Percentiles rank a stretch among this genome's conserved stretches.
Conservation (phyloP, 805 yeast genomes). For the Ogataea paraovalis region DNA sequence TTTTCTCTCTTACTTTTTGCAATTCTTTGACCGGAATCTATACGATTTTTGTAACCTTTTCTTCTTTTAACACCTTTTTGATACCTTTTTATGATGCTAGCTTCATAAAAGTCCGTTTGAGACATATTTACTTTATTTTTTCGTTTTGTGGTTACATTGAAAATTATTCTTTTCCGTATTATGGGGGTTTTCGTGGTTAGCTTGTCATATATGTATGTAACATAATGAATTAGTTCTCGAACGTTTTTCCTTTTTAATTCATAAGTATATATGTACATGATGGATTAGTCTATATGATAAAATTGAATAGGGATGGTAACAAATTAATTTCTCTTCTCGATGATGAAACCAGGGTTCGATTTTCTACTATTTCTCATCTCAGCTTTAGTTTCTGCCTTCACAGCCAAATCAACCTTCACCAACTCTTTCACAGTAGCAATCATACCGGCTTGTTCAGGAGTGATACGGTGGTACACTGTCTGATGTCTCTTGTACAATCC, state of each 20-base stretch:
- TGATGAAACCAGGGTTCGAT: conserved; percentile 60
- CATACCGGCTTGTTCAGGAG: conserved; percentile 82
- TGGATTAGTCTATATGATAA: background rate
- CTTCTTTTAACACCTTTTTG: background rate
- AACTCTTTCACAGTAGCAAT: conserved; percentile 80
- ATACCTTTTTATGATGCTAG: too few relatives aligned
- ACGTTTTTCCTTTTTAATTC: background rate
- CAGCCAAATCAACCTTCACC: conserved; percentile 74
- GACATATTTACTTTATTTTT: background rate
- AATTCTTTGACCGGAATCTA: too few relatives aligned
- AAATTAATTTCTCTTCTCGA: conserved; percentile 31
- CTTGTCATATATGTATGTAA: too few relatives aligned
- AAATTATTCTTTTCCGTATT: too few relatives aligned
- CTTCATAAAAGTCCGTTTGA: too few relatives aligned
- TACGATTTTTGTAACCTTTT: too few relatives aligned
- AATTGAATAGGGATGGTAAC: background rate
- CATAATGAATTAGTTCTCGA: background rate
- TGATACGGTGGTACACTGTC: conserved; percentile 65
- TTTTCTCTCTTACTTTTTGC: background rate
- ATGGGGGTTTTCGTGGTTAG: too few relatives aligned
- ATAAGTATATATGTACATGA: conserved; percentile 2
- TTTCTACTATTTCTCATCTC: conserved; percentile 55
- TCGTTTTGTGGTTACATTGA: too few relatives aligned
- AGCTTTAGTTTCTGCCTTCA: conserved; percentile 43
- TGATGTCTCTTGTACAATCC: conserved; percentile 77